A percentile compares a stretch with the other conserved stretches of the same genome.
phyloP scores from a whole-genome alignment of 768 basidiomycete species.

The Mycena chlorophos region DNA sequence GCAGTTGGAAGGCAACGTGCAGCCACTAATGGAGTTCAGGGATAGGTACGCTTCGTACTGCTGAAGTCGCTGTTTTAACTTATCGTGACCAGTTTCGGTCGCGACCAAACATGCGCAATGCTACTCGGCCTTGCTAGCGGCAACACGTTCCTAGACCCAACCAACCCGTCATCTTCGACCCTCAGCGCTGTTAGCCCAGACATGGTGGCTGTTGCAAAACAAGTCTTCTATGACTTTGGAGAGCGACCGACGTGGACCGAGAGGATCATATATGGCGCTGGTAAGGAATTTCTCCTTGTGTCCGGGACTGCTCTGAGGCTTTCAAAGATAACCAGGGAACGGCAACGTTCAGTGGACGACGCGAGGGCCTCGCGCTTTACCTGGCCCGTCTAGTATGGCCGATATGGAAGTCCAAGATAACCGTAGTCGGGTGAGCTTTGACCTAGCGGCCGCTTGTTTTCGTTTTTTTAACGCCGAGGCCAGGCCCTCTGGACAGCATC shows the following conservation, averaged over 20 bases:
- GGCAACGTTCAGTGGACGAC: conserved; percentile 80
- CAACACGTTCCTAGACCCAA: conserved; percentile 72
- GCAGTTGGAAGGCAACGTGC: conserved; percentile 71
- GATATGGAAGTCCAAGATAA: conserved; percentile 84
- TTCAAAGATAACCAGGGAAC: conserved; percentile 63
- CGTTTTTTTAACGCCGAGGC: conserved; percentile 2
- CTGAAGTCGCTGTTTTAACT: not conserved
- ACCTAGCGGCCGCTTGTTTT: conserved; percentile 9
- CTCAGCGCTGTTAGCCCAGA: conserved; percentile 59
- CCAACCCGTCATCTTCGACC: conserved; percentile 48
- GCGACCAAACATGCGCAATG: conserved; percentile 92
- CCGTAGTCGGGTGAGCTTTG: conserved; percentile 53
- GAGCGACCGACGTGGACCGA: conserved; percentile 84
- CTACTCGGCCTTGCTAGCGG: conserved; percentile 82
- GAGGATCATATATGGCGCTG: conserved; percentile 71
- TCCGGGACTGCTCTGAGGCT: conserved; percentile 1
- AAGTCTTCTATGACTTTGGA: conserved; percentile 84
- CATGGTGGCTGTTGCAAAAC: conserved; percentile 70
- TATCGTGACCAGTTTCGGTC: conserved; percentile 66
- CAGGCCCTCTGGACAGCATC: conserved; percentile 49
- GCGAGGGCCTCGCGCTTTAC: conserved; percentile 87
- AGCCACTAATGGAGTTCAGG: conserved; percentile 80
- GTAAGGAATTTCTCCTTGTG: conserved; percentile 37
- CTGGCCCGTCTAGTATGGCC: conserved; percentile 83
- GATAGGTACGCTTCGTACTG: conserved; percentile 54